Evolutionary conservation across 371 early-diverging fungal species (phyloP).

Genomic region (Mucor ambiguus): DNA sequence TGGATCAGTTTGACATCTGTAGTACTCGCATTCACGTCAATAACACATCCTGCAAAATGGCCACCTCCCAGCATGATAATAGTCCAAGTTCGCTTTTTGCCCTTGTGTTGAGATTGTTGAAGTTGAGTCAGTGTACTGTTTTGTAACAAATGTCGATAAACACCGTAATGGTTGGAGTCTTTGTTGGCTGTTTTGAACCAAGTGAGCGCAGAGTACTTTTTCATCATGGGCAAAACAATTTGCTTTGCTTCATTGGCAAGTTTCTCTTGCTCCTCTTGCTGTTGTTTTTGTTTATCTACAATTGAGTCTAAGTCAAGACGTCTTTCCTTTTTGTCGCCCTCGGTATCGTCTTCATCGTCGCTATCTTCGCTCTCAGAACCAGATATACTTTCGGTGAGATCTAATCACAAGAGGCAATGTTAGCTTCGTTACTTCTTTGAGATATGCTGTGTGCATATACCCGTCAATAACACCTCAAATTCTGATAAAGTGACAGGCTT

Average conservation of each 20-base stretch:
- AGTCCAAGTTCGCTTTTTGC: slow-evolving; percentile 67
- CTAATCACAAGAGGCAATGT: slow-evolving; percentile 14
- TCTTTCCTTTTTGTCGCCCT: slow-evolving; percentile 18
- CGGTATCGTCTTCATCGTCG: slow-evolving; percentile 23
- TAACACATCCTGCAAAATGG: slow-evolving; percentile 88
- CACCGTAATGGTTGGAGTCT: slow-evolving; percentile 46
- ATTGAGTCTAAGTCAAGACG: slow-evolving; percentile 29
- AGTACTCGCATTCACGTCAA: slow-evolving; percentile 69
- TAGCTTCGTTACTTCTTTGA: not conserved
- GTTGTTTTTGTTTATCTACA: slow-evolving; percentile 43
- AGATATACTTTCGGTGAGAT: slow-evolving; percentile 54
- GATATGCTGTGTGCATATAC: slow-evolving; percentile 23
- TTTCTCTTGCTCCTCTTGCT: slow-evolving; percentile 22
- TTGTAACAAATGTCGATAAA: slow-evolving; percentile 59
- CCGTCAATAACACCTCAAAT: slow-evolving; percentile 78
- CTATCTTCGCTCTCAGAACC: slow-evolving; percentile 46
- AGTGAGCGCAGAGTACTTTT: slow-evolving; percentile 40
- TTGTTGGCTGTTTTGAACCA: slow-evolving; percentile 50
- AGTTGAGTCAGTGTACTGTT: slow-evolving; percentile 6
- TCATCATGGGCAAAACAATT: slow-evolving; percentile 25
- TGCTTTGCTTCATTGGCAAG: slow-evolving; percentile 30
- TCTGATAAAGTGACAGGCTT: slow-evolving; percentile 81
- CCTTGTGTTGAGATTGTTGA: slow-evolving; percentile 20
- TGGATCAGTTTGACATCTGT: slow-evolving; percentile 48
- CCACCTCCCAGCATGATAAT: slow-evolving; percentile 85